Evolutionary conservation across 345 rosid species (phyloP), one percentile per base, ranked within the genome.

Genomic region (Eucalyptus decipiens): DNA sequence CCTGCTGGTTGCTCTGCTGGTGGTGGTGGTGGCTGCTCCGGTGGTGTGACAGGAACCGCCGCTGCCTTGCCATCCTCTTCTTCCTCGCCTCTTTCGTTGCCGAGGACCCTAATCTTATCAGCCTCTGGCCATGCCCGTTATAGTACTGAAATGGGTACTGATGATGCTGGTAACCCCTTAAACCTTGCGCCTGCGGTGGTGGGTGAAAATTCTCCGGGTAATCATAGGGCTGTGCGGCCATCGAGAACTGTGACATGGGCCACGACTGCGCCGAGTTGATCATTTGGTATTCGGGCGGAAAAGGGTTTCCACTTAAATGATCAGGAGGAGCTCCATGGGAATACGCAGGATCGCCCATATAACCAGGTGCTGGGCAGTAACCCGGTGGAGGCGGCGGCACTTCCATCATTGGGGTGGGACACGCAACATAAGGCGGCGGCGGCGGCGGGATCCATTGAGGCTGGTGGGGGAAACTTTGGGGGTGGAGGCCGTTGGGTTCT

Each of bases 31-130:
- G 88, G 83, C 47, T 76, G 47, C 47, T 76, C 85, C 85, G 85
- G 81, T 92, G 92, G 72, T 94, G 97, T 15, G 97, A 89, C 52
- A 94, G 28, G 91, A 97, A 90, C 91, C 99, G 93, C 86, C 97
- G 94, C 91, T 98, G 99, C 91, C 99, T 94, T 0, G 99, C 99
- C 99, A 98, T 98, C 76, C 99, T 94, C 94, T 98, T 98, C 96
- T 96, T 98, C 92, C 99, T 93, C 5, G 99, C 99, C 69, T 98
- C 99, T 90, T 97, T 97, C 2, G 99, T 96, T 4, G 98, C 98
- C 1, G 98, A 97, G 2, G 99, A 94, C 56, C 99, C 97, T 54
- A 94, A 86, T 87, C 96, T 91, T 69, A 87, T 89, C 86, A 94
- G 54, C 89, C 94, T 91, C 88, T 94, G 95, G 80, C 92, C 93